Evolutionary conservation across 345 rosid genomes (phyloP).

Genomic region (Populus simonii): DNA sequence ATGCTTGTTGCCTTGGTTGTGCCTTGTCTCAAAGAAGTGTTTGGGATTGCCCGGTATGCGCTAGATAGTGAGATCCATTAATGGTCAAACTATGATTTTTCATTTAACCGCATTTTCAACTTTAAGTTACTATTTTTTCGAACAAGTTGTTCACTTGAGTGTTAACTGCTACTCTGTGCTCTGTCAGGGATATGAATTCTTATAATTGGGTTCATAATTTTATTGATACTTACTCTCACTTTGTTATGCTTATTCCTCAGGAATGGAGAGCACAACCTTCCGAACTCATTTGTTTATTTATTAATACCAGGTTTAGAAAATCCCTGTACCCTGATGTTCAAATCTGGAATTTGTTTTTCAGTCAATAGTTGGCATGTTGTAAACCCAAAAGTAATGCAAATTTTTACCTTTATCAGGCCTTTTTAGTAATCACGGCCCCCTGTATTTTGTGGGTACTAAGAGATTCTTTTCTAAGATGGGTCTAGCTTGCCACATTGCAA

Average conservation of each 20-base stretch:
- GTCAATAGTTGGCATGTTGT: not conserved
- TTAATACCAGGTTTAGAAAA: conserved; percentile 55
- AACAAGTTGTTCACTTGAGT: not conserved
- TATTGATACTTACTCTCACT: not conserved
- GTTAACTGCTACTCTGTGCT: not conserved
- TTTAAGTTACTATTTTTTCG: not conserved
- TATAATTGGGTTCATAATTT: not conserved
- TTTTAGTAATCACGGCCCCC: conserved; percentile 68
- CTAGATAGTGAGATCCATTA: too few relatives aligned
- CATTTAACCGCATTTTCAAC: not conserved
- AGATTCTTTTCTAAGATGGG: conserved; percentile 66
- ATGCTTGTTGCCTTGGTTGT: not conserved
- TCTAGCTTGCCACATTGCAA: conserved; percentile 62
- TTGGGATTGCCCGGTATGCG: not conserved
- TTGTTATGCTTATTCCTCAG: conserved; percentile 30
- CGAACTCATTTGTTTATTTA: conserved; percentile 57
- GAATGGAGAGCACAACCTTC: conserved; percentile 60
- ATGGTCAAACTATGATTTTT: not conserved
- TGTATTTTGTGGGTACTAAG: conserved; percentile 66
- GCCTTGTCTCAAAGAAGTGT: not conserved
- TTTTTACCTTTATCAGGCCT: conserved; percentile 43
- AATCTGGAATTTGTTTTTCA: not conserved
- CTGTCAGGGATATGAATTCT: too few relatives aligned
- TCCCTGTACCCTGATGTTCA: not conserved
- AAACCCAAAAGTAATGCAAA: not conserved